Percentiles rank a stretch among this genome's conserved stretches.
phyloP scores from a whole-genome alignment of 345 rosid genomes.

The Eucalyptus pauciflora region DNA sequence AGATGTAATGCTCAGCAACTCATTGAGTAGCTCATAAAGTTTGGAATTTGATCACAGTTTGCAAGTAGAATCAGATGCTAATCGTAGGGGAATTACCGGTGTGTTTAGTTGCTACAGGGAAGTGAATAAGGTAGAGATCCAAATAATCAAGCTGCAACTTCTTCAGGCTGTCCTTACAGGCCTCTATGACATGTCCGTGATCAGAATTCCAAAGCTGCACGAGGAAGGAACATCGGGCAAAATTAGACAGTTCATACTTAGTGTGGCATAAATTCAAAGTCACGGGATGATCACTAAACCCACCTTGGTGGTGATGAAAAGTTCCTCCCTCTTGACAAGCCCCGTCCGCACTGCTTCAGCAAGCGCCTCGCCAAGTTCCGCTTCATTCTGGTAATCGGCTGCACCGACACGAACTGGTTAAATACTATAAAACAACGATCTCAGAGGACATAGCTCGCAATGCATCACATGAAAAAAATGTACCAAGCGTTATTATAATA shows the following conservation, averaged over 20 bases:
- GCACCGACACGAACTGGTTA: not conserved
- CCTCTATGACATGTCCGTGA: conserved; percentile 81
- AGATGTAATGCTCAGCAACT: not conserved
- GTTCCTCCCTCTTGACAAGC: conserved; percentile 73
- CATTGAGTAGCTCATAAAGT: not conserved
- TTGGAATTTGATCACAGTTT: not conserved
- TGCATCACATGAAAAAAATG: not conserved
- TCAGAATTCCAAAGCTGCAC: conserved; percentile 95
- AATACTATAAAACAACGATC: not conserved
- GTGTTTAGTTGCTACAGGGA: conserved; percentile 74
- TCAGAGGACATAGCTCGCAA: not conserved
- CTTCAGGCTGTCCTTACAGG: conserved; percentile 79
- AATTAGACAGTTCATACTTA: not conserved
- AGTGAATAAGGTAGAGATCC: conserved; percentile 83
- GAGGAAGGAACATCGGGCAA: not conserved
- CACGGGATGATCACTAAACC: not conserved
- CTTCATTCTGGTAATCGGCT: conserved; percentile 76
- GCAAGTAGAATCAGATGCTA: not conserved
- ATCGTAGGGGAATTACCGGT: conserved; percentile 29
- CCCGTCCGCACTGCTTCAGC: conserved; percentile 52
- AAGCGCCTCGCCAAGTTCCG: conserved; percentile 67
- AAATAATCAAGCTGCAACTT: conserved; percentile 84
- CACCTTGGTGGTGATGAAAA: conserved; percentile 81
- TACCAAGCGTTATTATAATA: not conserved
- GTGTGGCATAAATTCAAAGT: not conserved